Evolutionary conservation across 495 filamentous ascomycete genomes (phyloP).

Genomic region (Penicillium cataractarum): DNA sequence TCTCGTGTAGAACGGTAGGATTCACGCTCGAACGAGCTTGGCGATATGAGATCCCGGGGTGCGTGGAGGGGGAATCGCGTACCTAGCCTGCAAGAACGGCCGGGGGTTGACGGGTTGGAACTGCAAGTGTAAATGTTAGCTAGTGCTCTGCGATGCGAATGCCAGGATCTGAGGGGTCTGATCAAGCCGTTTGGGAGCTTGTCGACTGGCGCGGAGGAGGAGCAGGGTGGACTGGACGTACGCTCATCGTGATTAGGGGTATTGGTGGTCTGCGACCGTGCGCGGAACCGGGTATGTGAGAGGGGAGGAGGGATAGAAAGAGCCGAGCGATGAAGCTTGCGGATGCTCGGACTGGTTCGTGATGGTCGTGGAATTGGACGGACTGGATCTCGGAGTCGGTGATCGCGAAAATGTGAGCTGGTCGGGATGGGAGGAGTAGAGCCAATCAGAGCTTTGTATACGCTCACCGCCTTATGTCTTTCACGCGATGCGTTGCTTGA

Average conservation of each 20-base stretch:
- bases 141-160: background rate
- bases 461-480: conserved; percentile 31
- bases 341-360: conserved; percentile 15
- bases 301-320: conserved; percentile 6
- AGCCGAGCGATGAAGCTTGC: conserved; percentile 15
- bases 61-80: conserved; percentile 40
- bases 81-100: conserved; percentile 86
- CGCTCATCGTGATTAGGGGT: conserved; percentile 41
- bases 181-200: conserved; percentile 17
- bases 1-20: background rate
- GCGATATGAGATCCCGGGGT: background rate
- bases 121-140: conserved; percentile 41
- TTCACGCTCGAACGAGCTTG: background rate
- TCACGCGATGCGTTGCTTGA: background rate
- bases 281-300: background rate
- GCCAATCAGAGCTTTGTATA: conserved; percentile 29
- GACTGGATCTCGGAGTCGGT: conserved; percentile 20
- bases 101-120: conserved; percentile 89
- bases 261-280: conserved; percentile 3
- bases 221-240: conserved; percentile 26
- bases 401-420: conserved; percentile 45
- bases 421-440: conserved; percentile 20
- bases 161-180: background rate
- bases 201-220: conserved; percentile 8
- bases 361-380: conserved; percentile 21